phyloP scores from a whole-genome alignment of 306 rosid species.

The Biancaea sappan region DNA sequence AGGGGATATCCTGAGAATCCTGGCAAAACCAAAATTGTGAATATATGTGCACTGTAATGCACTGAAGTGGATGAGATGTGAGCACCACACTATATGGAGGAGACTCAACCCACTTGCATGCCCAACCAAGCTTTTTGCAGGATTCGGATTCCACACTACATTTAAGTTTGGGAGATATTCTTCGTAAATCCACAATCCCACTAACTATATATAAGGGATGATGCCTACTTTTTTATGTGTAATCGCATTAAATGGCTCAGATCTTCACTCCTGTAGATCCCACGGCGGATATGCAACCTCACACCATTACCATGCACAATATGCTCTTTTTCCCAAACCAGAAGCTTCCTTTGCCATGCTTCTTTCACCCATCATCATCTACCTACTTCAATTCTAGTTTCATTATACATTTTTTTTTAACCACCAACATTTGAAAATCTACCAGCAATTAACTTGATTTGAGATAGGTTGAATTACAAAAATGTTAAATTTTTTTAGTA shows the following conservation, averaged over 20 bases:
- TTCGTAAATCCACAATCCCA: constrained; percentile 41
- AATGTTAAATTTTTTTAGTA: too few species aligned
- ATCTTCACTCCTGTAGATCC: constrained; percentile 45
- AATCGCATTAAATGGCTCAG: constrained; percentile 53
- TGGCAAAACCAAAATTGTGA: constrained; percentile 16
- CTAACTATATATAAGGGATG: constrained; percentile 39
- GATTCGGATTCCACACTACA: constrained; percentile 14
- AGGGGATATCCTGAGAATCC: not conserved
- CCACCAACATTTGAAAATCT: too few species aligned
- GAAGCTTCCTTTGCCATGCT: constrained; percentile 25
- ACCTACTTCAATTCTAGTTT: too few species aligned
- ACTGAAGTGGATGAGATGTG: constrained; percentile 37
- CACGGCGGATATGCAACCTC: constrained; percentile 37
- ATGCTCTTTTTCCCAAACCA: constrained; percentile 38
- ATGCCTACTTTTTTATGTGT: constrained; percentile 59
- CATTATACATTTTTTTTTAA: too few species aligned
- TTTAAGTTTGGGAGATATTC: constrained; percentile 23
- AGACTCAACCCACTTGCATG: constrained; percentile 44
- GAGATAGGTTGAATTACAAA: too few species aligned
- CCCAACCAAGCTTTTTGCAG: constrained; percentile 23
- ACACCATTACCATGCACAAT: constrained; percentile 27
- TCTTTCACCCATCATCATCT: constrained; percentile 16
- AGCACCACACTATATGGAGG: constrained; percentile 7
- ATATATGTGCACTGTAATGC: constrained; percentile 40
- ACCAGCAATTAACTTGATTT: too few species aligned